A percentile compares a stretch with the other conserved stretches of the same genome.
These are phyloP conservation scores for Allomyces arbusculus DNA, from an alignment of 192 early-diverging fungal species.

Conservation along the genomic window DNA sequence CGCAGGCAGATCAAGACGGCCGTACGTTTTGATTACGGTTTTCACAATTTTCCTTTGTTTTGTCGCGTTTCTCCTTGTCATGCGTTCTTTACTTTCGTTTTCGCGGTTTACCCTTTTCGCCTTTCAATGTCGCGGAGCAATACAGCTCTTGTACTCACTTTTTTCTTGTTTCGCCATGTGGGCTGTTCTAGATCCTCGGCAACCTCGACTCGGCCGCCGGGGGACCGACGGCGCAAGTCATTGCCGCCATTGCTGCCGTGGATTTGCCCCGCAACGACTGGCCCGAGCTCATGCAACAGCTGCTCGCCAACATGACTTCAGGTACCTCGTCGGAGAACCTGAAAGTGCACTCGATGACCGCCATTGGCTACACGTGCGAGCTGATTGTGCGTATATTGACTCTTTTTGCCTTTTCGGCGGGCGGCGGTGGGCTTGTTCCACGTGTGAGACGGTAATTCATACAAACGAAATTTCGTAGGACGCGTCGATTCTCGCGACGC, in stretches of 20 bases:
- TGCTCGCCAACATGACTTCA: slow-evolving; percentile 54
- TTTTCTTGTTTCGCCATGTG: background rate
- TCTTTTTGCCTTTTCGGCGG: background rate
- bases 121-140: slow-evolving; percentile 28
- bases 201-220: slow-evolving; percentile 2
- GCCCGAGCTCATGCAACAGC: slow-evolving; percentile 60
- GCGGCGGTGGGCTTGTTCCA: background rate
- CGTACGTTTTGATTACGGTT: too few relatives aligned
- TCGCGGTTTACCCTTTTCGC: too few relatives aligned
- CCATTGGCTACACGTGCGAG: slow-evolving; percentile 91
- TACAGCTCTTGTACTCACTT: slow-evolving; percentile 18
- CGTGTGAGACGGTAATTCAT: background rate
- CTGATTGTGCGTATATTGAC: slow-evolving; percentile 35
- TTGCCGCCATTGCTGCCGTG: slow-evolving; percentile 80
- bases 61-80: background rate
- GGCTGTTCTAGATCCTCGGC: background rate
- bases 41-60: background rate
- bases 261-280: slow-evolving; percentile 77
- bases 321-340: slow-evolving; percentile 41
- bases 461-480: slow-evolving; percentile 20
- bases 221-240: slow-evolving; percentile 13
- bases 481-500: slow-evolving; percentile 52
- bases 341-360: slow-evolving; percentile 60
- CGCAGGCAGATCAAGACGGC: slow-evolving; percentile 51
- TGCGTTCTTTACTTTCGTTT: slow-evolving; percentile 2